Conservation (phyloP, 305 asterid species). For the Plantago coronopus region DNA sequence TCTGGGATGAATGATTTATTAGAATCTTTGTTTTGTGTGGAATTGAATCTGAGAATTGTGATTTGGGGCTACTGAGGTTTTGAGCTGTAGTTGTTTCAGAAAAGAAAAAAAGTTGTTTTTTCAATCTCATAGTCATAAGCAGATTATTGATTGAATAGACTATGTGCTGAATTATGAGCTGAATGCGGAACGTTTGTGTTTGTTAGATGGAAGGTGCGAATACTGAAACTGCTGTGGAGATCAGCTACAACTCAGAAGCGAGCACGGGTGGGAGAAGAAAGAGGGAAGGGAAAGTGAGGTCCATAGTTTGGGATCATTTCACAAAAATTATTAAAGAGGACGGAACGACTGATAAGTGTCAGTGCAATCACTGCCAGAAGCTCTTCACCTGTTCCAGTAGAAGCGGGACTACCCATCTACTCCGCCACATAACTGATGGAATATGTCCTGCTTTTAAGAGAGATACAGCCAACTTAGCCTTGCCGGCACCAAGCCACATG, state of each 20-base stretch:
- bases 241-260: slow-evolving; percentile 43
- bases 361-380: slow-evolving; percentile 71
- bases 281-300: slow-evolving; percentile 61
- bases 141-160: slow-evolving; percentile 8
- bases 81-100: no score
- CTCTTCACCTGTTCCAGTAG: slow-evolving; percentile 62
- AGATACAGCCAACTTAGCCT: slow-evolving; percentile 32
- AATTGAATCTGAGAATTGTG: no score
- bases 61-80: no score
- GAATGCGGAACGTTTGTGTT: background rate
- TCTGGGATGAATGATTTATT: no score
- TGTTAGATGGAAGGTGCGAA: slow-evolving; percentile 50
- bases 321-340: slow-evolving; percentile 66
- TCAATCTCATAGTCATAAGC: no score
- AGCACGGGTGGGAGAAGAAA: slow-evolving; percentile 57
- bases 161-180: background rate
- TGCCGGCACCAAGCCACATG: slow-evolving; percentile 25
- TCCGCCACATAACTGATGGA: slow-evolving; percentile 68
- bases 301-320: slow-evolving; percentile 78
- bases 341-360: slow-evolving; percentile 60
- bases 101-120: no score
- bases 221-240: slow-evolving; percentile 40
- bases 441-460: slow-evolving; percentile 55
- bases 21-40: no score
- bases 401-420: slow-evolving; percentile 77